Base-by-base conservation (phyloP, 2,329 filamentous ascomycete species). In the Aplosporella prunicola region DNA sequence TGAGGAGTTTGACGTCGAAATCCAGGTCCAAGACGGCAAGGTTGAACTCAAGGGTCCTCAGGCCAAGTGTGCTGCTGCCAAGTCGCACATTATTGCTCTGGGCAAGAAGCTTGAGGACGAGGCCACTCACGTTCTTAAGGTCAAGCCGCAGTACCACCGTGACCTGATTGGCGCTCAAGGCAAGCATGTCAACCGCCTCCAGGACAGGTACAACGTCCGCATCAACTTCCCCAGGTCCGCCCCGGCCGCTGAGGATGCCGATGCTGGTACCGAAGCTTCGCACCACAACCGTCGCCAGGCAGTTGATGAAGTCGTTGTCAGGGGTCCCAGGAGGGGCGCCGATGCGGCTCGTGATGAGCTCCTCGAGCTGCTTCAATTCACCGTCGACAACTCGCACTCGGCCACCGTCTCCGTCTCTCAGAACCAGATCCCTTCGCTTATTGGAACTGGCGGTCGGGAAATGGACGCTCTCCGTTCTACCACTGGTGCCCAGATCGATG, bases 41-140 rank as follows among this genome's bases (percentile, higher is more conserved):
- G 86, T 96, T 33, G 86, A 94, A 61, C 77, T 98, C 50, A 95
- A 93, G 69, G 91, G 93, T 17, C 89, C 91, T 33, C 85, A 93
- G 65, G 85, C 86, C 34, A 96, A 96, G 71, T 86, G 88, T 1
- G 87, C 94, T 58, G 77, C 78, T 33, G 86, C 85, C 46, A 91
- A 83, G 60, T 67, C 78, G 25, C 79, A 94, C 53, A 95, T 98
- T 48, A 68, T 79, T 45, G 73, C 78, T 25, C 67, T 95, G 47
- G 80, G 76, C 26, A 86, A 82, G 58, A 83, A 83, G 56, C 74
- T 93, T 51, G 87, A 93, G 36, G 91, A 98, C 51, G 91, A 98
- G 66, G 78, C 82, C 5, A 93, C 81, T 1, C 80, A 93, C 58
- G 68, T 77, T 9, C 70, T 98, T 39, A 93, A 93, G 69, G 82